Conservation (phyloP, 2,329 filamentous ascomycete genomes). For the Calonectria pseudoturangicola region DNA sequence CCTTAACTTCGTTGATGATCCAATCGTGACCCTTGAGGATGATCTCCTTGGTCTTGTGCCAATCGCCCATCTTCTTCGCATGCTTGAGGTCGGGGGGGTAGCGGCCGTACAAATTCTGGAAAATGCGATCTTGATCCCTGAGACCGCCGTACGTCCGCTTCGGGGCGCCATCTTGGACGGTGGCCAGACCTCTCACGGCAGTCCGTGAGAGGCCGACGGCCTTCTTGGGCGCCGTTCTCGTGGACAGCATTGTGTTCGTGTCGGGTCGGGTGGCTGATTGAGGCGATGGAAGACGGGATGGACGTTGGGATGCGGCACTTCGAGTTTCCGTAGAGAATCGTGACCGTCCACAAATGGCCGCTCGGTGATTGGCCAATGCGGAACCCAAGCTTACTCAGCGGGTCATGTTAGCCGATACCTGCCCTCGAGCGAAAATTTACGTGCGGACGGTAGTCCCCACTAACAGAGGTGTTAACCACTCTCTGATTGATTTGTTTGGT, state of each 20-base stretch:
- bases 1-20: slow-evolving; percentile 98
- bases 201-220: slow-evolving; percentile 65
- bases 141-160: slow-evolving; percentile 89
- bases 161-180: slow-evolving; percentile 83
- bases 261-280: slow-evolving; percentile 57
- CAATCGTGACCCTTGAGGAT: slow-evolving; percentile 97
- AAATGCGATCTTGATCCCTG: slow-evolving; percentile 98
- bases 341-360: slow-evolving; percentile 61
- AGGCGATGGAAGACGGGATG: slow-evolving; percentile 53
- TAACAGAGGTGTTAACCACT: slow-evolving; percentile 48
- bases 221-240: slow-evolving; percentile 64
- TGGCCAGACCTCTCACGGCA: slow-evolving; percentile 82
- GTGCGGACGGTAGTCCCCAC: slow-evolving; percentile 34
- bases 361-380: slow-evolving; percentile 65
- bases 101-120: slow-evolving; percentile 98
- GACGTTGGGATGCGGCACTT: slow-evolving; percentile 61
- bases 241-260: slow-evolving; percentile 66
- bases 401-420: slow-evolving; percentile 56
- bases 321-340: slow-evolving; percentile 59
- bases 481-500: slow-evolving; percentile 37
- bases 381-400: slow-evolving; percentile 54
- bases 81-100: slow-evolving; percentile 93
- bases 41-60: slow-evolving; percentile 99
- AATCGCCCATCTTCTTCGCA: slow-evolving; percentile 98
- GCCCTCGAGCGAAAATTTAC: background rate